Conservation (phyloP, 805 yeast genomes). For the Saturnispora ahearnii region DNA sequence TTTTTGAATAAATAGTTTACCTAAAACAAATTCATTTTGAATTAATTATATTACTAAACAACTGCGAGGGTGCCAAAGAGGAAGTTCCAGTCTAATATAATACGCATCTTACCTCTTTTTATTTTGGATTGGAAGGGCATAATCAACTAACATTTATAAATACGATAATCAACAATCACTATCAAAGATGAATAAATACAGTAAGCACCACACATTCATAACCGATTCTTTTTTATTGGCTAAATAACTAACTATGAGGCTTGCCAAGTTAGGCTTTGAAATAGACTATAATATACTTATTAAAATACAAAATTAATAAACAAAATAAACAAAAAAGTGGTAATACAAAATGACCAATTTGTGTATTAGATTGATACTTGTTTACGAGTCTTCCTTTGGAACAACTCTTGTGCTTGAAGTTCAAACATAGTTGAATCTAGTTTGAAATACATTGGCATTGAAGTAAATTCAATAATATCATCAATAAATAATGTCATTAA, state of each 20-base stretch:
- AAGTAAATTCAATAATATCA: conserved; percentile 16
- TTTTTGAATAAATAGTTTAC: conserved; percentile 41
- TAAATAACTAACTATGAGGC: too few relatives aligned
- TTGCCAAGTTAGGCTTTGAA: background rate
- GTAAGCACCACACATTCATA: too few relatives aligned
- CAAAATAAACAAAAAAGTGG: background rate
- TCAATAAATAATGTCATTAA: conserved; percentile 15
- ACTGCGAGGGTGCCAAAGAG: too few relatives aligned
- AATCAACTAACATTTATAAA: too few relatives aligned
- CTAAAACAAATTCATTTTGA: conserved; percentile 62
- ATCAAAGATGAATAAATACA: too few relatives aligned
- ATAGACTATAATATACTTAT: background rate
- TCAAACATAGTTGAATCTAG: conserved; percentile 20
- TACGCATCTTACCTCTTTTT: too few relatives aligned
- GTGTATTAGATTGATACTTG: background rate
- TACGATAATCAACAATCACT: too few relatives aligned
- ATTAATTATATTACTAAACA: conserved; percentile 26
- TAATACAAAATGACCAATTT: background rate
- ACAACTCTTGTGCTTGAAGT: conserved; percentile 14
- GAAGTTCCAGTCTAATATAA: too few relatives aligned
- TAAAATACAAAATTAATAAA: conserved; percentile 1
- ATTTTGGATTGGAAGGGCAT: too few relatives aligned
- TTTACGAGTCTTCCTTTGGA: conserved; percentile 7
- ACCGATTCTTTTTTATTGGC: too few relatives aligned
- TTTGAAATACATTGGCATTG: conserved; percentile 17